These are phyloP conservation scores for Colletotrichum tamarilloi DNA, from an alignment of 2,329 filamentous ascomycete species.

Conservation along the genomic window DNA sequence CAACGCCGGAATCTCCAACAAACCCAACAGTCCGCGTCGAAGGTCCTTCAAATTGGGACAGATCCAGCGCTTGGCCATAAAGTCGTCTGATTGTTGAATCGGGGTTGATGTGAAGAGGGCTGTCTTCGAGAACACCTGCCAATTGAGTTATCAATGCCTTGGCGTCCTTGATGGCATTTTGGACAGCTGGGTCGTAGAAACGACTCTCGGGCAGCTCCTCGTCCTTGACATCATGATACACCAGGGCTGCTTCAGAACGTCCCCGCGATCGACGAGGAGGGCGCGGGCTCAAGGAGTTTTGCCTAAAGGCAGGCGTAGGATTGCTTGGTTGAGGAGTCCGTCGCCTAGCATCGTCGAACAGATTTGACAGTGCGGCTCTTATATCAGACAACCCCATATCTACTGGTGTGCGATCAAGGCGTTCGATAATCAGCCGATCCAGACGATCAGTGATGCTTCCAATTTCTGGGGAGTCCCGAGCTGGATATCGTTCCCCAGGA, in stretches of 20 bases:
- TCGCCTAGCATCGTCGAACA: too few species aligned
- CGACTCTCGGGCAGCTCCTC: conserved; percentile 48
- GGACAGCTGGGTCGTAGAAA: conserved; percentile 50
- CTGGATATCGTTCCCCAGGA: too few species aligned
- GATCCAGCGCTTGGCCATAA: conserved; percentile 42
- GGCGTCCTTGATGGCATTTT: conserved; percentile 47
- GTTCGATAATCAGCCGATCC: too few species aligned
- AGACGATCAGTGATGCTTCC: too few species aligned
- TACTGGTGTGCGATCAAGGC: too few species aligned
- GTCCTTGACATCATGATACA: conserved; percentile 39
- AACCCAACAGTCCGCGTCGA: conserved; percentile 56
- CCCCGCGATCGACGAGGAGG: neutral
- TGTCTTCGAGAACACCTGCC: conserved; percentile 46
- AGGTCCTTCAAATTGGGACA: conserved; percentile 52
- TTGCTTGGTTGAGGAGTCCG: too few species aligned
- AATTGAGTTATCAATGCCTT: conserved; percentile 46
- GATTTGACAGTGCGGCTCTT: too few species aligned
- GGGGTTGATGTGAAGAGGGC: conserved; percentile 46
- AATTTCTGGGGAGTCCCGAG: too few species aligned
- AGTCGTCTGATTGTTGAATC: conserved; percentile 53
- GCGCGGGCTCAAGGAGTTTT: too few species aligned
- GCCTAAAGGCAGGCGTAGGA: too few species aligned
- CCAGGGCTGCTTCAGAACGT: neutral
- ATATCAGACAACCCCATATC: too few species aligned
- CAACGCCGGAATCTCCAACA: conserved; percentile 60